These are phyloP conservation scores for Phyllosticta citribraziliensis DNA, from an alignment of 2,329 filamentous ascomycete genomes.

Conservation along the genomic window DNA sequence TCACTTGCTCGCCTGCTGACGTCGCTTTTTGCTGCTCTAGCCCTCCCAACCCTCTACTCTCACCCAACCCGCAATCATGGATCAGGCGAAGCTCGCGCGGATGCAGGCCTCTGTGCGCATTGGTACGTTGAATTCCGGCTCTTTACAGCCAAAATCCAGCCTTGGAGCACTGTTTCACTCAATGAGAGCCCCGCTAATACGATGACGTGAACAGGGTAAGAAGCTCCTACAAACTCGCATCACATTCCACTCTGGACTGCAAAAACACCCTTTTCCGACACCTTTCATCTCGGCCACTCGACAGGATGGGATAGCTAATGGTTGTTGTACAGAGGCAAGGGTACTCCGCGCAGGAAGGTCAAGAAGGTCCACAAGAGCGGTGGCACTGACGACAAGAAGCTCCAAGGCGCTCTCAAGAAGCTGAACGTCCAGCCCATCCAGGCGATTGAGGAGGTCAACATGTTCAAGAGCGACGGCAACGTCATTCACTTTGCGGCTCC, in stretches of 20 bases:
- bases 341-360: constrained; percentile 92
- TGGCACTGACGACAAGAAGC: constrained; percentile 98
- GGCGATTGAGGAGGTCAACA: constrained; percentile 99
- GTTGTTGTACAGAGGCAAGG: constrained; percentile 65
- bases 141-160: background rate
- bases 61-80: constrained; percentile 29
- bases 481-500: constrained; percentile 98
- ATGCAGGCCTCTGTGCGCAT: constrained; percentile 36
- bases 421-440: constrained; percentile 99
- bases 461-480: constrained; percentile 99
- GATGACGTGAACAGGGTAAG: constrained; percentile 12
- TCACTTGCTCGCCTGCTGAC: constrained; percentile 1
- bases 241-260: background rate
- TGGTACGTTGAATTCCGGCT: constrained; percentile 23
- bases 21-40: constrained; percentile 2
- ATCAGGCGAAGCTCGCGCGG: constrained; percentile 36
- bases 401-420: constrained; percentile 96
- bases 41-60: constrained; percentile 8
- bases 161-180: background rate
- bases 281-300: background rate
- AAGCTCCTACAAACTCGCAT: background rate
- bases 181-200: constrained; percentile 9
- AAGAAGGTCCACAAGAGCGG: constrained; percentile 94
- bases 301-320: background rate
- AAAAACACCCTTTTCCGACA: background rate